Base-by-base conservation (phyloP, 164 flowering plant genomes). In the Chimonanthus praecox region DNA sequence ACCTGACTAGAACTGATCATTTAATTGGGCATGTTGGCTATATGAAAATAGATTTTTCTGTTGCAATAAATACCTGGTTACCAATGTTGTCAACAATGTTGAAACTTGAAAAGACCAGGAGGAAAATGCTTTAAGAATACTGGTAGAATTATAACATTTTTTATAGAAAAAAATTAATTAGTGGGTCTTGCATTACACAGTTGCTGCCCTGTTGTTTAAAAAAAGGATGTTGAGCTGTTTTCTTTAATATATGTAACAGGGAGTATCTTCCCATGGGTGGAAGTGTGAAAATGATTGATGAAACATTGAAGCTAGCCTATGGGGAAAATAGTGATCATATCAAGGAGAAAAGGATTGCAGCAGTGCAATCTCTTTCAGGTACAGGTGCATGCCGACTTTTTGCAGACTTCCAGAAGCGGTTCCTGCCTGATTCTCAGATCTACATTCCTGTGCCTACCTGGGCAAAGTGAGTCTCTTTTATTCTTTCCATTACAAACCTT, bases 211-310 rank as follows among this genome's bases (percentile, higher is more conserved):
- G 10, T 20, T 3, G 44, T 63, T 63, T 63, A 21, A 63, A 58
- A 63, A 58, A 33, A 33, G 33, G 44, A 20, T 63, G 33, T 44
- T 63, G 33, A 63, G 9, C 13, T 63, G 66, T 63, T 63, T 63
- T 7, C 11, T 20, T 5, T 20, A 63, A 63, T 5, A 20, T 50
- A 6, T 58, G 66, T 76, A 5, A 46, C 47, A 94, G 99, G 99
- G 99, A 94, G 74, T 94, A 94, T 83, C 97, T 94, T 80, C 99
- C 99, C 13, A 94, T 94, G 97, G 99, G 97, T 68, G 99, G 99
- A 75, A 94, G 97, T 73, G 76, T 83, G 62, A 87, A 87, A 45
- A 91, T 94, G 97, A 83, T 90, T 6, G 92, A 91, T 78, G 95
- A 92, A 79, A 85, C 97, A 50, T 68, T 94, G 83, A 92, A 90